Base-by-base conservation (phyloP, 1,284 basidiomycete species). In the Vanrija sp. region DNA sequence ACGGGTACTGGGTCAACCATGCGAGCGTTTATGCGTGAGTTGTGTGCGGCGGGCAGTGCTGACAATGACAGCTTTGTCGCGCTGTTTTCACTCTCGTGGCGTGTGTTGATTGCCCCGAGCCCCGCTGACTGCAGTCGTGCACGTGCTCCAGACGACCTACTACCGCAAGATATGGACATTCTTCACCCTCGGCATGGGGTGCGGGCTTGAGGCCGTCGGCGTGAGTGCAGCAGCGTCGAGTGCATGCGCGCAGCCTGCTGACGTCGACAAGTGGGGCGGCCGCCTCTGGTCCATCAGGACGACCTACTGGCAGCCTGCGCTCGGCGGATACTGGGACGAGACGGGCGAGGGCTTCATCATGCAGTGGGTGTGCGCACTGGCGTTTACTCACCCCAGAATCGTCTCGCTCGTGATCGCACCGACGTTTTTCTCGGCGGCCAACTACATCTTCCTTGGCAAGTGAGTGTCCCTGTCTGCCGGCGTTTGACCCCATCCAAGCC, bases 361-460 rank as follows among this genome's bases (percentile, higher is more conserved):
- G 52, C 66, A 69, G 60, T 67, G 43, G 49, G 66, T 62, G 8
- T 18, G 15, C 34, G 1, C 7, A 6, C 12, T 12, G 34, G 9
- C 12, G 1, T 12, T 5, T 2, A 19, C 10, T 18, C 18, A 15
- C 12, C 3, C 3, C 43, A 65, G 62, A 49, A 66, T 69, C 52
- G 55, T 57, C 42, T 64, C 60, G 26, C 54, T 68, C 38, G 63
- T 73, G 46, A 60, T 73, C 49, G 60, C 57, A 0, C 70, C 71
- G 8, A 66, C 67, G 0, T 72, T 73, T 62, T 63, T 67, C 58
- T 64, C 67, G 23, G 71, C 69, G 1, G 65, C 62, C 15, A 67
- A 68, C 54, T 73, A 72, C 50, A 58, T 71, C 53, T 45, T 72
- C 16, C 66, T 75, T 12, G 69, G 69, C 0, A 56, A 44, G 60